Evolutionary conservation across 257 asterid species (phyloP), one percentile per base, ranked within the genome.

Genomic region (Orobanche coerulescens): DNA sequence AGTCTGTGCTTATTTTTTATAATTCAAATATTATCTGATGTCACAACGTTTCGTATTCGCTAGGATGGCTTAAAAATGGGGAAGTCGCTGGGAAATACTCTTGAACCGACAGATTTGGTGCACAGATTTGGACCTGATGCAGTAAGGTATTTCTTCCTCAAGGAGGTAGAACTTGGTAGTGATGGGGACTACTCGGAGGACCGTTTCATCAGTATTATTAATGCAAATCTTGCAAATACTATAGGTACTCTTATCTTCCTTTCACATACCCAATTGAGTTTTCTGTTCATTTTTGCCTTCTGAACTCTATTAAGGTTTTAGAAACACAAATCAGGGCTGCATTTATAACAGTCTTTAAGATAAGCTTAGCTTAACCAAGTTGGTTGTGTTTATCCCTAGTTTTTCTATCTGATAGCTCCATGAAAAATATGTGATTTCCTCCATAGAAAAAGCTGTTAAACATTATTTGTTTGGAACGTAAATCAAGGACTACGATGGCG

Each of bases 11-110:
- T n/a, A n/a, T n/a, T n/a, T n/a, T n/a, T n/a, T n/a, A n/a, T n/a
- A n/a, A n/a, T n/a, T n/a, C n/a, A n/a, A n/a, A 23, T 74, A 66
- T 28, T 57, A 63, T 53, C 55, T 78, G 73, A 67, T 70, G 57
- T 54, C 54, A 76, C 43, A 37, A 70, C 72, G 68, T 65, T 73
- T 54, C 63, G 37, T 76, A 64, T 68, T 22, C 36, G 39, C 31
- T 78, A 92, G 98, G 98, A 86, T 74, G 96, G 97, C 61, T 65
- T 84, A 86, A 92, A 92, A 84, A 92, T 92, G 98, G 98, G 98
- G 11, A 92, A 92, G 71, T 82, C 98, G 24, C 75, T 92, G 55
- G 97, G 98, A 49, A 92, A 92, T 75, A 88, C 93, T 51, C 85
- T 92, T 48, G 96, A 92, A 67, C 98, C 98, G n/a, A 79, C 81